Percentiles rank a stretch among this genome's conserved stretches.
phyloP scores from a whole-genome alignment of 441 rosid species.

The Jatropha podagrica region DNA sequence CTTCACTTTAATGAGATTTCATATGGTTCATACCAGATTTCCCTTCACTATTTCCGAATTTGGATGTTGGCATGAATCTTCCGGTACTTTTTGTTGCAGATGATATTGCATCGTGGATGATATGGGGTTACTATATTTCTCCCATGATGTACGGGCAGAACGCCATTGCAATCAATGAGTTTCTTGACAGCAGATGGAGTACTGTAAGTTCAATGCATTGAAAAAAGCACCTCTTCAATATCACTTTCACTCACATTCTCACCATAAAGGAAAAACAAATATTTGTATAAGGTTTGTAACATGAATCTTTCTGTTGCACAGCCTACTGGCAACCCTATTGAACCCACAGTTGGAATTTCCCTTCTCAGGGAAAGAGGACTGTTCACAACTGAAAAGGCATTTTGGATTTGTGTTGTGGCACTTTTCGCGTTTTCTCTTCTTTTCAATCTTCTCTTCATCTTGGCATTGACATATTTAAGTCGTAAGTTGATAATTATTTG shows the following conservation, averaged over 20 bases:
- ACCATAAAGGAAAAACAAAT: not conserved
- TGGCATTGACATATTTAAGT: conserved; percentile 51
- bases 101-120: conserved; percentile 68
- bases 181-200: conserved; percentile 77
- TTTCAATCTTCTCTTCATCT: conserved; percentile 51
- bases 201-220: conserved; percentile 42
- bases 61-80: too few relatives aligned
- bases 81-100: conserved; percentile 37
- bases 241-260: not conserved
- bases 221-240: not conserved
- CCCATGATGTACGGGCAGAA: conserved; percentile 96
- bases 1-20: not conserved
- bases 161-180: conserved; percentile 83
- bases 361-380: conserved; percentile 54
- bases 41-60: too few relatives aligned
- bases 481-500: conserved; percentile 37
- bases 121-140: conserved; percentile 76
- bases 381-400: conserved; percentile 51
- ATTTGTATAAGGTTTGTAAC: too few relatives aligned
- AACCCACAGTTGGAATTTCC: conserved; percentile 52
- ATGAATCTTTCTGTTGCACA: conserved; percentile 16
- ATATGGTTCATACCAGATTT: not conserved
- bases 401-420: conserved; percentile 57
- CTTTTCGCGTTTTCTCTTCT: conserved; percentile 52
- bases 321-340: conserved; percentile 32